phyloP scores from a whole-genome alignment of 192 early-diverging fungal genomes.

The Podila clonocystis region DNA sequence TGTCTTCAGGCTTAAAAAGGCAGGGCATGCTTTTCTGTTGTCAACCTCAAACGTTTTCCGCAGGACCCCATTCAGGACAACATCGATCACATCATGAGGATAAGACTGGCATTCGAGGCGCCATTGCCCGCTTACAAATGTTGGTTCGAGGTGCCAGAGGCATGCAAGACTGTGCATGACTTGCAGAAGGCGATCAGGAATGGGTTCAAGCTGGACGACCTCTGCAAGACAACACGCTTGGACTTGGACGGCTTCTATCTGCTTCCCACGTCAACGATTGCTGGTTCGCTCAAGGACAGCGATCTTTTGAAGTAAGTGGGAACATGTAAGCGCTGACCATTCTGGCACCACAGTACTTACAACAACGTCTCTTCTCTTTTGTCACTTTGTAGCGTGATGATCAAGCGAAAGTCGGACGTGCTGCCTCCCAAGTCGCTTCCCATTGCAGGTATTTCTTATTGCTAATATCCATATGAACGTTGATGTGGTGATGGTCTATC shows the following conservation, averaged over 20 bases:
- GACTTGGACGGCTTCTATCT: constrained; percentile 48
- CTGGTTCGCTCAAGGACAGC: constrained; percentile 34
- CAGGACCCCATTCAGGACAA: neutral
- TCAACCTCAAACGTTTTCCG: neutral
- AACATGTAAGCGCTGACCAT: neutral
- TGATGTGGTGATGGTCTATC: too few species aligned
- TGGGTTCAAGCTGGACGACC: constrained; percentile 24
- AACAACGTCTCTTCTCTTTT: neutral
- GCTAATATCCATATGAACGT: neutral
- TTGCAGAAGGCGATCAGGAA: constrained; percentile 38
- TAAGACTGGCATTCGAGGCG: constrained; percentile 35
- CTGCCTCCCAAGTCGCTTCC: constrained; percentile 21
- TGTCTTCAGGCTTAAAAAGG: neutral
- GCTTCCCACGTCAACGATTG: constrained; percentile 19
- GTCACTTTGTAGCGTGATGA: constrained; percentile 18
- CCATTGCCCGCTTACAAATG: constrained; percentile 46
- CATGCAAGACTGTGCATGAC: constrained; percentile 33
- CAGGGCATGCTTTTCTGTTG: neutral
- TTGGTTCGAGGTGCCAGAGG: constrained; percentile 45
- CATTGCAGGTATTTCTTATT: constrained; percentile 8
- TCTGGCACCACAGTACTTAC: neutral
- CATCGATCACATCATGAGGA: constrained; percentile 21
- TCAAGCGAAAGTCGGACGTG: constrained; percentile 22
- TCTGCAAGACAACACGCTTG: constrained; percentile 42
- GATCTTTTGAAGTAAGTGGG: constrained; percentile 37